Evolutionary conservation across 2,329 filamentous ascomycete species (phyloP).

Genomic region (Fusarium hostae): DNA sequence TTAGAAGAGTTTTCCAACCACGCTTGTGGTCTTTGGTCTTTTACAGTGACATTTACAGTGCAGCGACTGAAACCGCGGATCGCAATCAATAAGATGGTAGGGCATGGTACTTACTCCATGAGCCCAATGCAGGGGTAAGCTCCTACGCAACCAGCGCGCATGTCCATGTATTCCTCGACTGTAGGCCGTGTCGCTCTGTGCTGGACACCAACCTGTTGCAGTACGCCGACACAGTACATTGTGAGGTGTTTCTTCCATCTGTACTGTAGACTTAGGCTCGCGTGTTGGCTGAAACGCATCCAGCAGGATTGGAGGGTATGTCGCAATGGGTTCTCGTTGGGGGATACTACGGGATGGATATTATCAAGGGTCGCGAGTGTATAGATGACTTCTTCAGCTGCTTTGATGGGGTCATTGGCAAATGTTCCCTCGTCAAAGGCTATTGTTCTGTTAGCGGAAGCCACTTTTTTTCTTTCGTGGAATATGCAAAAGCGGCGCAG

Average conservation of each 20-base stretch:
- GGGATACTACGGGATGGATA: constrained; percentile 15
- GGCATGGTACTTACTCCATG: constrained; percentile 22
- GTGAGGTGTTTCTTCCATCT: constrained; percentile 28
- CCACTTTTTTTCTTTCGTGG: constrained; percentile 1
- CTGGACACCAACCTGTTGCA: constrained; percentile 23
- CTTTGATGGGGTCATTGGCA: constrained; percentile 24
- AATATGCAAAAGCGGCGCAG: constrained; percentile 13
- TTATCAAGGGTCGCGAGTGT: constrained; percentile 23
- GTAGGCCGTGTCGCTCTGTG: background rate
- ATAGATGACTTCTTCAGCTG: constrained; percentile 27
- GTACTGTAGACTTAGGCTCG: constrained; percentile 19
- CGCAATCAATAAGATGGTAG: background rate
- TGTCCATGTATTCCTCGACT: constrained; percentile 25
- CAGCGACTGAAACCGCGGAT: background rate
- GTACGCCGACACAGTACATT: constrained; percentile 23
- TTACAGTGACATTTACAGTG: background rate
- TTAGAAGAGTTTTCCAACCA: background rate
- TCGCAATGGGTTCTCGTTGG: constrained; percentile 15
- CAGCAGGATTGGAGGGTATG: constrained; percentile 27
- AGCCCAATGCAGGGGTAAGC: constrained; percentile 24
- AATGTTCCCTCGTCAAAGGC: constrained; percentile 25
- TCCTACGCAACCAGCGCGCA: constrained; percentile 26
- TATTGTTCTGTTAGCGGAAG: background rate
- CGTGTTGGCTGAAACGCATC: constrained; percentile 16
- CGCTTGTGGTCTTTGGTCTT: background rate